phyloP scores from a whole-genome alignment of 2,329 filamentous ascomycete genomes.

The Aureobasidium sp. region DNA sequence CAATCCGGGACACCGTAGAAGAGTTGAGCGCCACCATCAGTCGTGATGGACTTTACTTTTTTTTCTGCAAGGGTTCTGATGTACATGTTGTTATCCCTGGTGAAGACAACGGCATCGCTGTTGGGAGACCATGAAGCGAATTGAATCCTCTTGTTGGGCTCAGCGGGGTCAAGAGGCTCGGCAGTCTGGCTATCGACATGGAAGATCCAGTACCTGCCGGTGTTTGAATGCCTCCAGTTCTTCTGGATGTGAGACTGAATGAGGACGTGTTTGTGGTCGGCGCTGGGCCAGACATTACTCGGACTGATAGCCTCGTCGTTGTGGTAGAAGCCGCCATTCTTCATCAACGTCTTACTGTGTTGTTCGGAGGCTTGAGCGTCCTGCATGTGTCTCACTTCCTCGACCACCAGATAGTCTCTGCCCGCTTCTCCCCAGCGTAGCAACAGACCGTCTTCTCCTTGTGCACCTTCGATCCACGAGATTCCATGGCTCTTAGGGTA shows the following conservation, averaged over 20 bases:
- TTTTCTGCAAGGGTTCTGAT: conserved; percentile 60
- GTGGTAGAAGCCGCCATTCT: conserved; percentile 55
- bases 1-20: conserved; percentile 97
- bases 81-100: conserved; percentile 82
- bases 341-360: conserved; percentile 67
- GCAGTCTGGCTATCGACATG: conserved; percentile 74
- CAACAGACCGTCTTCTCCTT: conserved; percentile 76
- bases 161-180: conserved; percentile 67
- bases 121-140: conserved; percentile 84
- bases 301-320: conserved; percentile 51
- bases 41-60: conserved; percentile 65
- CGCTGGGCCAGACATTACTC: conserved; percentile 63
- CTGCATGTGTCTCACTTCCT: conserved; percentile 64
- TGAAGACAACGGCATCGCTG: conserved; percentile 84
- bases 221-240: conserved; percentile 88
- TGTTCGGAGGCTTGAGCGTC: conserved; percentile 36
- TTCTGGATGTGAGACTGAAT: conserved; percentile 64
- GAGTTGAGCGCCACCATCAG: conserved; percentile 76
- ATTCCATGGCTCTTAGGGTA: conserved; percentile 57
- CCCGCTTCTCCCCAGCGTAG: conserved; percentile 60
- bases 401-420: conserved; percentile 74
- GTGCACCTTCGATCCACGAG: conserved; percentile 67
- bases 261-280: conserved; percentile 78
- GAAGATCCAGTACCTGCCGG: conserved; percentile 82
- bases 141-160: conserved; percentile 63